phyloP scores from a whole-genome alignment of 176 grass and related monocot genomes.

The Poa annua region DNA sequence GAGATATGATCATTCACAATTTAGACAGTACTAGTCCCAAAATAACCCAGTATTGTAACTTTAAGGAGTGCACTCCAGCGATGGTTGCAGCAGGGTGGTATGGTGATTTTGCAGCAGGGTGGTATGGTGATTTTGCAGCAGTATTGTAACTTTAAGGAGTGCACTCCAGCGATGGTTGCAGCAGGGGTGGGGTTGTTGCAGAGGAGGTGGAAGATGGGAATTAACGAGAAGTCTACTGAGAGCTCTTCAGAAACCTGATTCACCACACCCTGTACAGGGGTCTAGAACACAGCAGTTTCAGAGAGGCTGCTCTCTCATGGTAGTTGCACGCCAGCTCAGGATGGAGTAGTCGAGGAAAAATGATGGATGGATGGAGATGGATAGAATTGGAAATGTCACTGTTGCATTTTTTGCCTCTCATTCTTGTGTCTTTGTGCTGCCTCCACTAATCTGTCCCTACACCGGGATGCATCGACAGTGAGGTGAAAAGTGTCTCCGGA shows the following conservation, averaged over 20 bases:
- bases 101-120: neutral
- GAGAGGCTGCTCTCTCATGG: neutral
- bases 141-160: neutral
- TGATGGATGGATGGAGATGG: neutral
- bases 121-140: neutral
- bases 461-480: neutral
- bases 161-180: neutral
- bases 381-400: neutral
- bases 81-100: neutral
- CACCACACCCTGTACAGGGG: neutral
- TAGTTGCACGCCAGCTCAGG: neutral
- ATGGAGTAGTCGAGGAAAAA: neutral
- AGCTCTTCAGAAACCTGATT: neutral
- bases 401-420: neutral
- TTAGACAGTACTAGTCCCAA: conserved; percentile 4
- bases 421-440: neutral
- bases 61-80: neutral
- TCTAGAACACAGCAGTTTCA: neutral
- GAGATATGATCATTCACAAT: neutral
- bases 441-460: neutral
- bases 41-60: neutral
- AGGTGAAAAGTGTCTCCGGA: neutral
- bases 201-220: neutral
- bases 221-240: neutral
- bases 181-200: neutral